Evolutionary conservation across 345 rosid species (phyloP).

Genomic region (Eutrema heterophyllum): DNA sequence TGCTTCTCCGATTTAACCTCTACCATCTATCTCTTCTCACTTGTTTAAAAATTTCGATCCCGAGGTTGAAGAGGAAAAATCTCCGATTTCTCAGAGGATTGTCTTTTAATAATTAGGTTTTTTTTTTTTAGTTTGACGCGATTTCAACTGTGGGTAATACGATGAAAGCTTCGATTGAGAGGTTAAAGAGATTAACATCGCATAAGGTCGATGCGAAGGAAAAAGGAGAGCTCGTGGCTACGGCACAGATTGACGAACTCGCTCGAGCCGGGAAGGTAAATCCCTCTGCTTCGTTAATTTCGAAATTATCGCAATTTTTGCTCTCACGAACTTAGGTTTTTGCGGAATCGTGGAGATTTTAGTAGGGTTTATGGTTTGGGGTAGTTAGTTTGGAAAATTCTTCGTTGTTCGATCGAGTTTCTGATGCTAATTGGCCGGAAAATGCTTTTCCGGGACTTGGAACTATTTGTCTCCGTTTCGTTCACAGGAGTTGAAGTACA

Average conservation of each 20-base stretch:
- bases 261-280: constrained; percentile 78
- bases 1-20: constrained; percentile 7
- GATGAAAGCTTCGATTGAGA: constrained; percentile 75
- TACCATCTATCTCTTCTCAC: not conserved
- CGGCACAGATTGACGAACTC: constrained; percentile 70
- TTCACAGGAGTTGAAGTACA: not conserved
- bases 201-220: constrained; percentile 64
- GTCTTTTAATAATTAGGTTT: constrained; percentile 38
- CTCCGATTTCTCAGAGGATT: not conserved
- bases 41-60: constrained; percentile 15
- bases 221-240: constrained; percentile 44
- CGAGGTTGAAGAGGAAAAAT: not conserved
- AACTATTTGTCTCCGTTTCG: not conserved
- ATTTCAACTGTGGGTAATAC: constrained; percentile 34
- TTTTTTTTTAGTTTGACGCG: not conserved
- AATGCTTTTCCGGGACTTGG: not conserved
- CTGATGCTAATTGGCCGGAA: not conserved
- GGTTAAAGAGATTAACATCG: constrained; percentile 66
- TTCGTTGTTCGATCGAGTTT: constrained; percentile 5
- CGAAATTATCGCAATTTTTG: not conserved
- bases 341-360: constrained; percentile 13
- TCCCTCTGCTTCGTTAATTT: not conserved
- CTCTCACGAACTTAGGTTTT: not conserved
- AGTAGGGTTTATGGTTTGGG: constrained; percentile 24
- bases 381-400: not conserved